phyloP scores from a whole-genome alignment of 306 rosid species.

The Cucurbita argyrosperma region DNA sequence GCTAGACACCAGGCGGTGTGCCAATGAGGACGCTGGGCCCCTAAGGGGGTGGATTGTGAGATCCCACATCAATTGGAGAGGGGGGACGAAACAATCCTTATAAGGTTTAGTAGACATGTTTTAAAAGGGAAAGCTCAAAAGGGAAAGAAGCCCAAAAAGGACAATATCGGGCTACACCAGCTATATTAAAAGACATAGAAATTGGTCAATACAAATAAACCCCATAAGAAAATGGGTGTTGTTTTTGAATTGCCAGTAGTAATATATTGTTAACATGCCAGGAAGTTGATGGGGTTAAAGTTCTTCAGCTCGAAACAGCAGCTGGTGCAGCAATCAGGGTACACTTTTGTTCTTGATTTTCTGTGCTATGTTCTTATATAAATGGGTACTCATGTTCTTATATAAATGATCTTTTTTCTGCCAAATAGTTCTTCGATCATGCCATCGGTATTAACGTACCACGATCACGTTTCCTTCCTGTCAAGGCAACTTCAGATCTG shows the following conservation, averaged over 20 bases:
- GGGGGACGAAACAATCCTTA: too few relatives aligned
- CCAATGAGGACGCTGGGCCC: too few relatives aligned
- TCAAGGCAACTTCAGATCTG: constrained; percentile 95
- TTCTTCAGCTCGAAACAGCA: constrained; percentile 97
- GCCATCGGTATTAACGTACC: constrained; percentile 91
- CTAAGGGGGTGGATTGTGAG: too few relatives aligned
- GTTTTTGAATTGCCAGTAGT: neutral
- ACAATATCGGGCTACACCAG: neutral
- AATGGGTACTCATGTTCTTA: neutral
- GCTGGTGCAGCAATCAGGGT: constrained; percentile 99
- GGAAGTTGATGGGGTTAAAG: constrained; percentile 96
- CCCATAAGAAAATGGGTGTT: too few relatives aligned
- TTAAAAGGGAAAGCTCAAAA: too few relatives aligned
- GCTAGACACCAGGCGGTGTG: too few relatives aligned
- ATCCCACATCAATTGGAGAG: too few relatives aligned
- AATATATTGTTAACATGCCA: constrained; percentile 13
- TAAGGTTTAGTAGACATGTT: too few relatives aligned
- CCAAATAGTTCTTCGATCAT: constrained; percentile 63
- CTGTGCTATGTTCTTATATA: neutral
- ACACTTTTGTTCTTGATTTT: neutral
- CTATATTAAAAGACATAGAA: neutral
- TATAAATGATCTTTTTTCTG: neutral
- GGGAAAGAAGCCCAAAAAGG: too few relatives aligned
- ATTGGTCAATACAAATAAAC: neutral
- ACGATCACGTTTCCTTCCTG: constrained; percentile 94